Percentiles rank a stretch among this genome's conserved stretches.
These are phyloP conservation scores for Sphagnurus paluster DNA, from an alignment of 1,284 basidiomycete species.

Conservation along the genomic window DNA sequence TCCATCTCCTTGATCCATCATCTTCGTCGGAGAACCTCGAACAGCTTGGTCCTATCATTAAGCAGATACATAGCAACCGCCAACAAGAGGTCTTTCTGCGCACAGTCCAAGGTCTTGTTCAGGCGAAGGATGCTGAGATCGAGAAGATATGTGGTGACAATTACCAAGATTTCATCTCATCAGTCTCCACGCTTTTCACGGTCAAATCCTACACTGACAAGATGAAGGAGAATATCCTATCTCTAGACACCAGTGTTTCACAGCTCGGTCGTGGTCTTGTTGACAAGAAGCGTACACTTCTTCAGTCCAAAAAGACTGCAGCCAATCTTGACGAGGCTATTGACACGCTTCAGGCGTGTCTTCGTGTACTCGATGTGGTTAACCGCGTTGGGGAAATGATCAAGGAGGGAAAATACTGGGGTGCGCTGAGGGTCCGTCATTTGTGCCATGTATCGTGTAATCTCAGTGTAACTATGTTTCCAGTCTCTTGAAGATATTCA, in stretches of 20 bases:
- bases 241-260: slow-evolving; percentile 69
- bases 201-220: slow-evolving; percentile 89
- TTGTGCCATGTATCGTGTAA: slow-evolving; percentile 27
- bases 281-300: slow-evolving; percentile 86
- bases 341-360: slow-evolving; percentile 89
- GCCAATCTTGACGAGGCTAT: slow-evolving; percentile 96
- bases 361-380: slow-evolving; percentile 93
- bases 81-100: slow-evolving; percentile 92
- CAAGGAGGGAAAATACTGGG: slow-evolving; percentile 92
- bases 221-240: slow-evolving; percentile 76
- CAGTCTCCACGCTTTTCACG: slow-evolving; percentile 92
- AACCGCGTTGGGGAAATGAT: slow-evolving; percentile 94
- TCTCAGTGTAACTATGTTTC: slow-evolving; percentile 30
- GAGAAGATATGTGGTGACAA: slow-evolving; percentile 94
- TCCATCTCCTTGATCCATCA: slow-evolving; percentile 81
- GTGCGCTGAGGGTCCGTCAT: slow-evolving; percentile 85
- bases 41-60: slow-evolving; percentile 90
- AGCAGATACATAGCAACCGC: slow-evolving; percentile 87
- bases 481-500: slow-evolving; percentile 95
- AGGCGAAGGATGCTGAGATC: slow-evolving; percentile 94
- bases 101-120: slow-evolving; percentile 83
- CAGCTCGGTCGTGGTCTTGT: slow-evolving; percentile 83
- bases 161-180: slow-evolving; percentile 97
- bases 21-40: slow-evolving; percentile 91
- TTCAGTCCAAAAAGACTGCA: slow-evolving; percentile 91